A percentile compares a stretch with the other conserved stretches of the same genome.
Conservation (phyloP, 2,329 filamentous ascomycete genomes). For the Pseudocercospora vitis region DNA sequence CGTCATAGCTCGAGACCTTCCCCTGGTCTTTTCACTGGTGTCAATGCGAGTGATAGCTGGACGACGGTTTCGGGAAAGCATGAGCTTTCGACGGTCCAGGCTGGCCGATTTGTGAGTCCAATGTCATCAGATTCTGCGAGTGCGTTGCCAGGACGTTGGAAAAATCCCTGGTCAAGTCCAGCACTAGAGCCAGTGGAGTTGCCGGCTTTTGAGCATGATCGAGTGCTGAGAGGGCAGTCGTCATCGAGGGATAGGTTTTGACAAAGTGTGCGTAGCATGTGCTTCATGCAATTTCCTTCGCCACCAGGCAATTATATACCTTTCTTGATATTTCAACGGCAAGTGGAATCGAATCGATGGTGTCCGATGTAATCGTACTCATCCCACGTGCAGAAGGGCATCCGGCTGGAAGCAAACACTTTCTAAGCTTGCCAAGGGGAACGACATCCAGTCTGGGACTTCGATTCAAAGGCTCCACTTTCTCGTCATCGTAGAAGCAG, state of each 20-base stretch:
- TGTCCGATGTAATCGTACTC: too few species aligned
- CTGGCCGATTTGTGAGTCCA: background rate
- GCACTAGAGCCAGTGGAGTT: background rate
- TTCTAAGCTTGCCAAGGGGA: too few species aligned
- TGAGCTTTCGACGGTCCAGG: slow-evolving; percentile 5
- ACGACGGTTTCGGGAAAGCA: slow-evolving; percentile 2
- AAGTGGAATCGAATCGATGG: too few species aligned
- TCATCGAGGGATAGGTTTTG: background rate
- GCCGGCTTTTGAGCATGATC: background rate
- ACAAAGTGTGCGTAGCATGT: background rate
- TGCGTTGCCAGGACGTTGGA: background rate
- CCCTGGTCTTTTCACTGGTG: background rate
- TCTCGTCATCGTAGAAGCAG: too few species aligned
- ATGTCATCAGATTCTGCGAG: background rate
- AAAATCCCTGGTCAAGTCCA: background rate
- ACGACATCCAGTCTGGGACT: too few species aligned
- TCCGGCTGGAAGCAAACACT: too few species aligned
- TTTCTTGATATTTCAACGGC: too few species aligned
- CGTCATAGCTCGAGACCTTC: background rate
- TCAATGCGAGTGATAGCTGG: slow-evolving; percentile 4
- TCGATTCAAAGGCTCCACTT: too few species aligned
- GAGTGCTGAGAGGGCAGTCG: background rate
- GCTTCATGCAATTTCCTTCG: too few species aligned
- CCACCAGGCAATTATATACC: too few species aligned
- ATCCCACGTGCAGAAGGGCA: too few species aligned